Evolutionary conservation across 345 rosid species (phyloP), one percentile per base, ranked within the genome.

Genomic region (Alliaria petiolata): DNA sequence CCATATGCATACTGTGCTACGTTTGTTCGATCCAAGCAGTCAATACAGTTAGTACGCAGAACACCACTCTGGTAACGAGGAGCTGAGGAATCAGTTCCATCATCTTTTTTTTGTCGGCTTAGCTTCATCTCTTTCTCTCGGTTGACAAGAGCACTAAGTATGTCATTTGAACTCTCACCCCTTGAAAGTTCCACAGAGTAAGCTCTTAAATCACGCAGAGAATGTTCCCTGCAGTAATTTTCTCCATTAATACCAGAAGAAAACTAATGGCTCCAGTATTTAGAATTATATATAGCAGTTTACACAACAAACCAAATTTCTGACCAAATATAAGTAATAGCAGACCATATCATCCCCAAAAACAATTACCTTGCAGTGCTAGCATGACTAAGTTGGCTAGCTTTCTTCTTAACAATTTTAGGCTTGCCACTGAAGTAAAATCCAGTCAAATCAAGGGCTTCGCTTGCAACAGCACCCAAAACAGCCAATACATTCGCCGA

Each of bases 401-500:
- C 72, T 83, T 81, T 91, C 83, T 72, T 88, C 81, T 89, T 95
- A 60, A 76, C 79, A 73, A 58, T 70, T 76, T 57, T 84, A 40
- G 93, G 83, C 76, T 87, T 95, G 62, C 99, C 97, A 80, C 98
- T 86, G 72, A 77, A 91, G 84, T 84, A 95, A 61, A 95, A 88
- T 53, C 92, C 88, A 26, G 98, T 91, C 81, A 89, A 80, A 74
- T 89, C 97, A 76, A 95, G 98, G 69, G 99, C 98, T 83, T 95
- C 92, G 65, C 89, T 84, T 73, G 99, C 99, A 76, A 95, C 95
- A 38, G 78, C 89, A 77, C 96, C 99, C 92, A 95, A 89, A 72
- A 95, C 98, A 81, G 99, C 99, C 84, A 95, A 88, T 78, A 91
- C 99, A 78, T 95, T 95, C 68, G 99, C 99, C 33, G 99, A 95